A percentile compares a stretch with the other conserved stretches of the same genome.
Conservation (phyloP, 169 alveolate species). For the Pseudocohnilembus persalinus region DNA sequence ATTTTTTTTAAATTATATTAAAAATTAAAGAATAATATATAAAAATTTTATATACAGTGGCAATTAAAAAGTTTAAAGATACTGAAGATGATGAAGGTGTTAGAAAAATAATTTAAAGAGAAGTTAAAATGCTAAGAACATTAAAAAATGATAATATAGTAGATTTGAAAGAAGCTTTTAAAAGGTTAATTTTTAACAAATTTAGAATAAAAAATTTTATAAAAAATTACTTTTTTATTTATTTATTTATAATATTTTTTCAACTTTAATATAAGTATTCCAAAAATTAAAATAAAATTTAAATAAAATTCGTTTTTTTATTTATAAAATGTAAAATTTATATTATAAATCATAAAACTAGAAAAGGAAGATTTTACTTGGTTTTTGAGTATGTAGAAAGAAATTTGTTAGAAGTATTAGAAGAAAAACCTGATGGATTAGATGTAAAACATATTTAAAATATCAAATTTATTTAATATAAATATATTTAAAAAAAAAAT, state of each 20-base stretch:
- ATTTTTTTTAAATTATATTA: too few species aligned
- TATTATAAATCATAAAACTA: too few species aligned
- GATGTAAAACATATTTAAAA: conserved; percentile 55
- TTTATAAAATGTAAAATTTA: too few species aligned
- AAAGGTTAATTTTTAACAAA: conserved; percentile 48
- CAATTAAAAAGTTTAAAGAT: conserved; percentile 94
- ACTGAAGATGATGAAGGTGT: conserved; percentile 85
- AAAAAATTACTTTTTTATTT: too few species aligned
- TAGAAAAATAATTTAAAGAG: conserved; percentile 88
- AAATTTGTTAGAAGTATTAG: conserved; percentile 85
- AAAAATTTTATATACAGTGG: conserved; percentile 75
- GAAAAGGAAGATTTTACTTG: conserved; percentile 89
- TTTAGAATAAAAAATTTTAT: too few species aligned
- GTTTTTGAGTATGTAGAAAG: conserved; percentile 91
- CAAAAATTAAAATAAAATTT: too few species aligned
- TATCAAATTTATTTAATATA: too few species aligned
- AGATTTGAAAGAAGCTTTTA: conserved; percentile 90
- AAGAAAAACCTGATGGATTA: conserved; percentile 75
- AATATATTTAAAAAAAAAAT: too few species aligned
- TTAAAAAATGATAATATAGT: conserved; percentile 89
- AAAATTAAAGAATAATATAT: too few species aligned
- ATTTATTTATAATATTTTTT: too few species aligned
- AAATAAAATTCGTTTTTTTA: too few species aligned
- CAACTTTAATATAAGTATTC: neutral
- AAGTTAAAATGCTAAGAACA: conserved; percentile 88